These are phyloP conservation scores for Neurospora intermedia DNA, from an alignment of 495 filamentous ascomycete species.

Conservation along the genomic window DNA sequence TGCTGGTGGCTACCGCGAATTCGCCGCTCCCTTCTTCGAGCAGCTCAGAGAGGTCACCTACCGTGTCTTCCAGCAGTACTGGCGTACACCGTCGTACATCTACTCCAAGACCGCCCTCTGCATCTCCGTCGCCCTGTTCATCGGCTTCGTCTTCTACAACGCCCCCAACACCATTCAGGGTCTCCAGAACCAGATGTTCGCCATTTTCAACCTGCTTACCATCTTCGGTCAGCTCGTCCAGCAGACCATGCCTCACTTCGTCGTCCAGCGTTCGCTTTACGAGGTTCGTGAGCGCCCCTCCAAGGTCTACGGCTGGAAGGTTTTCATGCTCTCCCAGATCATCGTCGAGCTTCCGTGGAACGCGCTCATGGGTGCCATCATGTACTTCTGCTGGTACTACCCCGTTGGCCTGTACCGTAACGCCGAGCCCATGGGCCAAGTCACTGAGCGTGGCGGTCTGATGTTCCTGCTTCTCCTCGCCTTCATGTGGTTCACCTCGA, in stretches of 20 bases:
- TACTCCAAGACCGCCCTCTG: conserved; percentile 58
- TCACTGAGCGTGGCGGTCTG: conserved; percentile 49
- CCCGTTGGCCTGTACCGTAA: conserved; percentile 69
- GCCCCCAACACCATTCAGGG: conserved; percentile 61
- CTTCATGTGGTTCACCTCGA: conserved; percentile 61
- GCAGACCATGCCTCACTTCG: conserved; percentile 81
- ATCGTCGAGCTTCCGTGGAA: conserved; percentile 70
- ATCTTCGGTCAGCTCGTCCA: conserved; percentile 67
- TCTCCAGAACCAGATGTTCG: conserved; percentile 79
- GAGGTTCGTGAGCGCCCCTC: conserved; percentile 78
- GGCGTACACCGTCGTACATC: conserved; percentile 79
- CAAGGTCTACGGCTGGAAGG: conserved; percentile 73
- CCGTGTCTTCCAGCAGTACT: conserved; percentile 81
- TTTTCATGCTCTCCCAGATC: conserved; percentile 72
- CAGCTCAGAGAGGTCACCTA: conserved; percentile 45
- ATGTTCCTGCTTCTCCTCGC: conserved; percentile 56
- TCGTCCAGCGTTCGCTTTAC: conserved; percentile 66
- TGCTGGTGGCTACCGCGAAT: conserved; percentile 37
- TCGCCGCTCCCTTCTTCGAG: conserved; percentile 42
- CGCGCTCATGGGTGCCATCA: conserved; percentile 53
- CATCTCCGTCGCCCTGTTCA: conserved; percentile 56
- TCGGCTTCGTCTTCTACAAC: conserved; percentile 80
- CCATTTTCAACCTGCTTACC: conserved; percentile 71
- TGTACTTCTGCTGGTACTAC: conserved; percentile 73
- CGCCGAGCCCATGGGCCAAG: conserved; percentile 44